Evolutionary conservation across 1,284 basidiomycete species (phyloP).

Genomic region (Retiboletus flavoniger): DNA sequence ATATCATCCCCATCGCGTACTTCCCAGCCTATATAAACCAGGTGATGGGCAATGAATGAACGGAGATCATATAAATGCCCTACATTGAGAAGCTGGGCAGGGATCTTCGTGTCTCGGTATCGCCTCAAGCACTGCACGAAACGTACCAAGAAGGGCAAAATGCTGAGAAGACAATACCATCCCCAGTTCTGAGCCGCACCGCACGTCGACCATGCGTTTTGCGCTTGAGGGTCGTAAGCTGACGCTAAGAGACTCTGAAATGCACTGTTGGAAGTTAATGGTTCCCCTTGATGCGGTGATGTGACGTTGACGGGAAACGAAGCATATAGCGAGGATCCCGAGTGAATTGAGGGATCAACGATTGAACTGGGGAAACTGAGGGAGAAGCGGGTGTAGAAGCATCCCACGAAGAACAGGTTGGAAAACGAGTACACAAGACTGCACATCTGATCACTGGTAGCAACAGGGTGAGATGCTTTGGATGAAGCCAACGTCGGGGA

Average conservation of each 20-base stretch:
- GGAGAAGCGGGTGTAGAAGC: conserved; percentile 54
- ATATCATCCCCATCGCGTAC: conserved; percentile 66
- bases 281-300: background rate
- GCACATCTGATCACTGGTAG: conserved; percentile 76
- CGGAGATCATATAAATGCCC: conserved; percentile 20
- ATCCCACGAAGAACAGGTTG: conserved; percentile 72
- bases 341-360: background rate
- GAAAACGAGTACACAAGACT: conserved; percentile 74
- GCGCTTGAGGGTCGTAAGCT: conserved; percentile 11
- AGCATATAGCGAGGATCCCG: background rate
- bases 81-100: conserved; percentile 86
- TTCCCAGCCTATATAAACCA: conserved; percentile 66
- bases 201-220: conserved; percentile 21
- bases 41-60: conserved; percentile 5
- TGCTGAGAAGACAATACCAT: conserved; percentile 53
- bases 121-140: conserved; percentile 85
- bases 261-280: background rate
- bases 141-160: conserved; percentile 70
- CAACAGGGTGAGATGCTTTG: conserved; percentile 10
- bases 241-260: conserved; percentile 1
- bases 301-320: background rate
- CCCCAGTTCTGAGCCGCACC: conserved; percentile 47
- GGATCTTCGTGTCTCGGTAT: conserved; percentile 72
- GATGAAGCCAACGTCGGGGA: conserved; percentile 19
- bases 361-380: background rate